Base-by-base conservation (phyloP, 2,329 filamentous ascomycete genomes). In the Paracorniculantispora psalliotae region DNA sequence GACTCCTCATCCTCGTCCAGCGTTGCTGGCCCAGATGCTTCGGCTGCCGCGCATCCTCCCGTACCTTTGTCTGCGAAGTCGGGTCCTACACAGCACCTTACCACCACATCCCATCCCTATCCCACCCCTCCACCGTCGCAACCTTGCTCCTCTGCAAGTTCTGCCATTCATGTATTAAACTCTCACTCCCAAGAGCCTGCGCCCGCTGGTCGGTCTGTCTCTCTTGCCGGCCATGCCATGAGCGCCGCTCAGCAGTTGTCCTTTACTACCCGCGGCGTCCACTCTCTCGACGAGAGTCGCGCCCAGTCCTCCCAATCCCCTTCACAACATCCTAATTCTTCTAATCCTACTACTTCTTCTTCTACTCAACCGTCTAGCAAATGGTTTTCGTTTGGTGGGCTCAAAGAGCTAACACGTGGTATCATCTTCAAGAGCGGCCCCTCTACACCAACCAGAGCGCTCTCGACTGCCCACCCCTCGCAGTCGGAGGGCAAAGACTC, bases 321-420 rank as follows among this genome's bases (percentile, higher is more conserved):
- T 75, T 33, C 77, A 70, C n/a, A n/a, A n/a, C 73, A 79, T 66
- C 76, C 72, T 73, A 75, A 82, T 76, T 77, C 81, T 74, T 77
- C 79, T 73, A 72, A 71, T 63, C 63, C 71, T 63, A 67, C 71
- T 63, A 63, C 71, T 63, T 68, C 70, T 63, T 64, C 67, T 74
- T 63, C 70, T 70, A 64, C 71, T 72, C 65, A 74, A 71, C 66
- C 72, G 68, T 72, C 73, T 64, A 69, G 74, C 71, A 75, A 82
- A 72, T 87, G 83, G 75, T 81, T 83, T 73, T 85, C 86, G 71
- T 78, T 84, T 80, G 81, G 83, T 75, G 82, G 84, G 79, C 81
- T 89, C 75, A 89, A 85, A 80, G 89, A 88, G 90, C 92, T 97
- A 91, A 97, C 92, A 85, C 82, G 86, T 82, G 84, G 69, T 69